Percentiles rank a stretch among this genome's conserved stretches.
Conservation (phyloP, 2,329 filamentous ascomycete genomes). For the Exophiala lecanii-corni region DNA sequence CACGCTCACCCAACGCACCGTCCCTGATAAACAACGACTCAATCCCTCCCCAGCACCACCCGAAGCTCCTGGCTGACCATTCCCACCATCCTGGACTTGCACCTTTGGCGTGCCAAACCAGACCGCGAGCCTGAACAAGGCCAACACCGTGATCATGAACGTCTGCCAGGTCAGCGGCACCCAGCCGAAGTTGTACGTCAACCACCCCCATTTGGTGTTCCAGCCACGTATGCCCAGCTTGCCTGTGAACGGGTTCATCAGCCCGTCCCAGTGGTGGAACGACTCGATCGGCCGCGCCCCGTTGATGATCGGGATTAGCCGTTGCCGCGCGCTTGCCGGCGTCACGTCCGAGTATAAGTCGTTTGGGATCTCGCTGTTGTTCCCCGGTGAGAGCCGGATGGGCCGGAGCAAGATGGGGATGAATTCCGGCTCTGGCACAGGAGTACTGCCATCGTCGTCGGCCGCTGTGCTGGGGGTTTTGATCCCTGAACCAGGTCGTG, state of each 20-base stretch:
- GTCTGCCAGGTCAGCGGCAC: conserved; percentile 4
- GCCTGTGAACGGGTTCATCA: conserved; percentile 6
- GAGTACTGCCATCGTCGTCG: background rate
- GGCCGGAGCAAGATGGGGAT: conserved; percentile 3
- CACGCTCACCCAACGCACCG: background rate
- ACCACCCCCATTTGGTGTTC: conserved; percentile 1
- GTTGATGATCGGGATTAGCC: conserved; percentile 3
- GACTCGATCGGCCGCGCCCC: background rate
- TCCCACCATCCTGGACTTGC: background rate
- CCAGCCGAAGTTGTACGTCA: conserved; percentile 4
- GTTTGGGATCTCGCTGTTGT: background rate
- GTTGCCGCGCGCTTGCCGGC: background rate
- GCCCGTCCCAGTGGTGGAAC: conserved; percentile 2
- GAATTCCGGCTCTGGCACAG: too few relatives aligned
- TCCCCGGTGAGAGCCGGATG: background rate
- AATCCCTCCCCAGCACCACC: too few relatives aligned
- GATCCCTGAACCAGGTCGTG: too few relatives aligned
- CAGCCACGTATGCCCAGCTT: conserved; percentile 1
- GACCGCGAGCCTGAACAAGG: background rate
- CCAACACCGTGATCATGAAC: background rate
- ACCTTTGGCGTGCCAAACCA: background rate
- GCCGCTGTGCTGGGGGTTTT: background rate
- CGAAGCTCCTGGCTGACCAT: too few relatives aligned
- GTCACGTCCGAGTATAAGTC: background rate
- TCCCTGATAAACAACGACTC: too few relatives aligned